A percentile compares a stretch with the other conserved stretches of the same genome.
Conservation (phyloP, 495 filamentous ascomycete species). For the Aspergillus panamensis region DNA sequence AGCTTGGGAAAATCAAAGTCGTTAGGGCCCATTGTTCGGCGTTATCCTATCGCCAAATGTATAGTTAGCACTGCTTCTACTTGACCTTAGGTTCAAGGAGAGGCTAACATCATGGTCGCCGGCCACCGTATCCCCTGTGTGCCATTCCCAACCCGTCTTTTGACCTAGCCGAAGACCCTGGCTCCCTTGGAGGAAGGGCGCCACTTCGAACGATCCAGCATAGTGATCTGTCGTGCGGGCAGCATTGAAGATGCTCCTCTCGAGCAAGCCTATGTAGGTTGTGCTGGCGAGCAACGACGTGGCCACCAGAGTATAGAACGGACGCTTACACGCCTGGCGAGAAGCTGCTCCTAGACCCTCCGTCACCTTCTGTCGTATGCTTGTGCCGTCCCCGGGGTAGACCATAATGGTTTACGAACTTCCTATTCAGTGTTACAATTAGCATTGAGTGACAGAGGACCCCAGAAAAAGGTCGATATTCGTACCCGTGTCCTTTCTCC, state of each 20-base stretch:
- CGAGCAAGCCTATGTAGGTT: conserved; percentile 2
- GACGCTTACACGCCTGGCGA: conserved; percentile 4
- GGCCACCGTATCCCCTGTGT: background rate
- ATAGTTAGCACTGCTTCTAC: background rate
- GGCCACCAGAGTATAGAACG: conserved; percentile 5
- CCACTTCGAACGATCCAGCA: background rate
- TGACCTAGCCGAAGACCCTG: background rate
- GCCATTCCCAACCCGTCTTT: conserved; percentile 8
- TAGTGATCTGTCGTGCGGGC: background rate
- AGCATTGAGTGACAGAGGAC: too few relatives aligned
- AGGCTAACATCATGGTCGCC: background rate
- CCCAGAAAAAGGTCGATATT: too few relatives aligned
- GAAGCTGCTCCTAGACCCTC: background rate
- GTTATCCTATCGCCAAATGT: background rate
- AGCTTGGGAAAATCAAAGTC: conserved; percentile 6
- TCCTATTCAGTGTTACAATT: too few relatives aligned
- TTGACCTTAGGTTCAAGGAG: background rate
- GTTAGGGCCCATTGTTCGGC: conserved; percentile 3
- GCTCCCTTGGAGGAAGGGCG: conserved; percentile 5
- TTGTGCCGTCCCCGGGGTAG: too few relatives aligned
- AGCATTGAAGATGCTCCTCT: background rate
- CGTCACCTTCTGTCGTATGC: background rate
- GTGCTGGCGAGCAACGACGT: background rate
- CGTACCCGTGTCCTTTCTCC: too few relatives aligned
- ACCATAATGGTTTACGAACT: too few relatives aligned